These are phyloP conservation scores for Penicillium sp. DNA, from an alignment of 2,329 filamentous ascomycete species.

Conservation along the genomic window DNA sequence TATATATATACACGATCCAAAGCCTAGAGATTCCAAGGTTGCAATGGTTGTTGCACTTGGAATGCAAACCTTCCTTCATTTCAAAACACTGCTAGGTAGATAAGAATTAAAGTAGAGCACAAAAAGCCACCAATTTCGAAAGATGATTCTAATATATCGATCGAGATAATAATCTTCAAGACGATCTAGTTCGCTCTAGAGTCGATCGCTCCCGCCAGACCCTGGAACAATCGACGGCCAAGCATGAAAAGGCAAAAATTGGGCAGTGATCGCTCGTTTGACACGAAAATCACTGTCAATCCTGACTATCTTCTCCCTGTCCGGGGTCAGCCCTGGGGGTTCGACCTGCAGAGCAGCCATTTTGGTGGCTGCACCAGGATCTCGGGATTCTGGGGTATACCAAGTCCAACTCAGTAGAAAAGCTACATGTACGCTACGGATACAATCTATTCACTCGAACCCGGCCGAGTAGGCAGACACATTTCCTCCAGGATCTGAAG, in stretches of 20 bases:
- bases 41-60: not conserved
- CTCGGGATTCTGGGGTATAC: not conserved
- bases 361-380: not conserved
- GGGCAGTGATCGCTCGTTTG: constrained; percentile 23
- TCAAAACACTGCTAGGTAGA: not conserved
- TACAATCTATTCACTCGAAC: not conserved
- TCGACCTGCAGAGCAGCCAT: constrained; percentile 7
- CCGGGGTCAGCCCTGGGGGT: constrained; percentile 3
- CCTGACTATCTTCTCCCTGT: constrained; percentile 22
- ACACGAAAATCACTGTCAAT: constrained; percentile 24
- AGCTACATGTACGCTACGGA: not conserved
- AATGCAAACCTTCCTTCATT: not conserved
- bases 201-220: constrained; percentile 18
- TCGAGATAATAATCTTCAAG: not conserved
- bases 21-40: not conserved
- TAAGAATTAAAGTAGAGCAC: not conserved
- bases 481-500: not conserved
- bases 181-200: constrained; percentile 2
- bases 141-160: not conserved
- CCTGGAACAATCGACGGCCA: constrained; percentile 16
- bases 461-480: not conserved
- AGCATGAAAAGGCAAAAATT: constrained; percentile 19
- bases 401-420: not conserved
- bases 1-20: not conserved
- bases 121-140: not conserved